These are phyloP conservation scores for Tetrahymena elliotti DNA, from an alignment of 73 alveolate genomes.

Conservation along the genomic window DNA sequence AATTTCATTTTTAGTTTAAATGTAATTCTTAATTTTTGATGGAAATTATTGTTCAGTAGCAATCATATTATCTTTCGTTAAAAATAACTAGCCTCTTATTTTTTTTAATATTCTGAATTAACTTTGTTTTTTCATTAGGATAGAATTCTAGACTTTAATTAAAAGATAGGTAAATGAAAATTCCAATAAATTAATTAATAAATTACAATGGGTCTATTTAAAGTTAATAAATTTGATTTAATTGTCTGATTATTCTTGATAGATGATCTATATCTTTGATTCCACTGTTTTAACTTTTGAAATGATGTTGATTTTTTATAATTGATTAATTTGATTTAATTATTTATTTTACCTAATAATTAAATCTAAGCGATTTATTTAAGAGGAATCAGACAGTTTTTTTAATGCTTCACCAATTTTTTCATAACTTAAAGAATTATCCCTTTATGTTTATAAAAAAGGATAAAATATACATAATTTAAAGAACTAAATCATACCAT, in stretches of 20 bases:
- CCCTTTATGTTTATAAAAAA: background rate
- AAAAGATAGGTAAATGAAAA: too few species aligned
- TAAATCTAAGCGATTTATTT: background rate
- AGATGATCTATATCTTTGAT: background rate
- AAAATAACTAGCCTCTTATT: background rate
- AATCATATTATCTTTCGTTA: too few species aligned
- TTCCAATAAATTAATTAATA: too few species aligned
- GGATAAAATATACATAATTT: background rate
- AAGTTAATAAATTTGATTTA: too few species aligned
- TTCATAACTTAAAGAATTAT: background rate
- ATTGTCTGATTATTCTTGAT: background rate
- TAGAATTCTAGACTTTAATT: too few species aligned
- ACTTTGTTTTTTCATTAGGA: too few species aligned
- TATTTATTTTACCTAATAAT: background rate
- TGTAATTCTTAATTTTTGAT: too few species aligned
- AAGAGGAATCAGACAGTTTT: background rate
- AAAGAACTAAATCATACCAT: background rate
- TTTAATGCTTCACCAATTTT: background rate
- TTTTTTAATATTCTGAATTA: background rate
- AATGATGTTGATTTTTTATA: too few species aligned
- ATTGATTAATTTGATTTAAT: too few species aligned
- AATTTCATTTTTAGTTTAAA: too few species aligned
- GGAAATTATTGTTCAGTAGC: too few species aligned
- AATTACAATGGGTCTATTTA: background rate
- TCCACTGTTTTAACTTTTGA: background rate